These are phyloP conservation scores for Caulochytrium protostelioides DNA, from an alignment of 371 early-diverging fungal species.

Conservation along the genomic window DNA sequence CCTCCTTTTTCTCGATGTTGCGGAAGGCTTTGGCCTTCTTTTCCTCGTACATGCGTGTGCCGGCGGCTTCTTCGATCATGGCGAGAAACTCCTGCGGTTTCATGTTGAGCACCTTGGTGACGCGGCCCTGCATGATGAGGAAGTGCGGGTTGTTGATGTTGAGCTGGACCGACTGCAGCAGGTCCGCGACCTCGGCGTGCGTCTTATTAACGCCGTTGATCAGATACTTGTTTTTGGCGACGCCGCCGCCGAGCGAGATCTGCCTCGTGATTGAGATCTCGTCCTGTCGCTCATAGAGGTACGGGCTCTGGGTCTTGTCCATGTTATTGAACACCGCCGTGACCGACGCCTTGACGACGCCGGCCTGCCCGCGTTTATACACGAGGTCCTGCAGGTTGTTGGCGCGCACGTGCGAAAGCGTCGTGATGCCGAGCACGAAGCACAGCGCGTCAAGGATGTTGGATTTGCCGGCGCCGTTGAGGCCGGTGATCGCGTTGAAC, in stretches of 20 bases:
- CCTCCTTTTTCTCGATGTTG: conserved; percentile 87
- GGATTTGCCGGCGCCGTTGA: conserved; percentile 98
- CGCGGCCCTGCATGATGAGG: conserved; percentile 95
- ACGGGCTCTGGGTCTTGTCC: conserved; percentile 61
- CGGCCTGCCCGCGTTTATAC: conserved; percentile 94
- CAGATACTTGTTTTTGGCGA: conserved; percentile 85
- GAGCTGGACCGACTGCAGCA: conserved; percentile 90
- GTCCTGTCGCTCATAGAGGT: conserved; percentile 68
- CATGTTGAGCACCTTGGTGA: conserved; percentile 98
- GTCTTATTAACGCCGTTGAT: conserved; percentile 84
- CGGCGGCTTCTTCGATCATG: conserved; percentile 98
- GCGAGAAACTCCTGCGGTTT: conserved; percentile 83
- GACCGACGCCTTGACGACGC: conserved; percentile 87
- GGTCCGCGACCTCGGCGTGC: conserved; percentile 67
- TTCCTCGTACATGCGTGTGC: conserved; percentile 96
- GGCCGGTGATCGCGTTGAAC: conserved; percentile 98
- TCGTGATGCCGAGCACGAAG: conserved; percentile 94
- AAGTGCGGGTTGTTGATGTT: conserved; percentile 97
- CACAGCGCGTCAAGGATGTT: conserved; percentile 98
- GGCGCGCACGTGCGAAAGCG: conserved; percentile 68
- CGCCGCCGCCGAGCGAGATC: conserved; percentile 47
- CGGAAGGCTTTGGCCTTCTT: conserved; percentile 84
- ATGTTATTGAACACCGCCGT: conserved; percentile 88
- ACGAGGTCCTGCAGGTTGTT: conserved; percentile 84
- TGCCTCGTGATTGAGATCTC: conserved; percentile 86